Evolutionary conservation across 2,329 filamentous ascomycete species (phyloP), one percentile per base, ranked within the genome.

Genomic region (Davidsoniella eucalypti): DNA sequence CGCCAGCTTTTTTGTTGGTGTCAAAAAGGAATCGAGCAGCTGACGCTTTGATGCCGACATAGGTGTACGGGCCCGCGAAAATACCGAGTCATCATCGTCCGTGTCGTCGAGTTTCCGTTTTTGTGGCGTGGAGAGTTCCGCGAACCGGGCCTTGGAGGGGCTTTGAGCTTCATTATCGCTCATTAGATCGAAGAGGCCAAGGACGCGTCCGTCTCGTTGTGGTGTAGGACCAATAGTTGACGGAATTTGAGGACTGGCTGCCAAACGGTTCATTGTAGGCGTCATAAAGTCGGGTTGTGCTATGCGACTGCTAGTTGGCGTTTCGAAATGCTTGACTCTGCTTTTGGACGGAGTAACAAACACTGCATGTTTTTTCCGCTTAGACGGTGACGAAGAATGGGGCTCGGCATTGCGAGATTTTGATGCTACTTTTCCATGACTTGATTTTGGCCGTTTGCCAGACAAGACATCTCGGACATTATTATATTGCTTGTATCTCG

Each of bases 401-500:
- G 60, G 56, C 10, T 66, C 63, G 9, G 66, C 55, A 51, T 57
- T 25, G 40, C 51, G 52, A 14, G 59, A 46, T 14, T 59, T 58
- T 12, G 64, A 55, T 52, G 57, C 2, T 33, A 12, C 29, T 36
- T 25, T 39, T 38, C 3, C 33, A 57, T 2, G 64, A 57, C 51
- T 66, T 57, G 54, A 64, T 57, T 56, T 69, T 64, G 16, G 67
- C 39, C 16, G 14, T 55, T 77, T 80, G 52, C 76, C 75, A 1
- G 71, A 62, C 52, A 79, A 65, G 43, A 76, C 69, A 57, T 78
- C 72, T 55, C 80, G 73, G 47, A 81, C 61, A 56, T 72, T 78
- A 61, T 80, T 79, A 64, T 87, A 88, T 55, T 83, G 73, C 61
- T 83, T 86, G 64, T 90, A 90, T 60, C 87, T 87, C 37, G 79